Evolutionary conservation across 2,329 filamentous ascomycete genomes (phyloP), one percentile per base, ranked within the genome.

Genomic region (Phaeosphaeria sp.): DNA sequence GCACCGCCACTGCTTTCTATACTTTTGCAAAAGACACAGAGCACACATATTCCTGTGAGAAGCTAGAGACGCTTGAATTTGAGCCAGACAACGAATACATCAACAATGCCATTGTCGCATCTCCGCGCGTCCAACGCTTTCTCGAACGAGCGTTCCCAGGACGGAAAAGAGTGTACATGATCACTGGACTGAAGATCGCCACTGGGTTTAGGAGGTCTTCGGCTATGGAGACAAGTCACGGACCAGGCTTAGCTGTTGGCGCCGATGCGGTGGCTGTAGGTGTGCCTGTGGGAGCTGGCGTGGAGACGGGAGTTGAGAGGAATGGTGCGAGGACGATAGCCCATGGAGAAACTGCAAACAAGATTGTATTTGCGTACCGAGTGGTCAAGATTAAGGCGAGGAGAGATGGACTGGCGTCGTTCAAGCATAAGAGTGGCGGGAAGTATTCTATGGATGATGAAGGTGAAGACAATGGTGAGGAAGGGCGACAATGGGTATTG

Each of bases 291-390:
- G 52, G 33, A 25, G 41, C 27, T 36, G 47, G 42, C 6, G 47
- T 47, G 9, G 47, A 55, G 18, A 43, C 50, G 3, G 47, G 20
- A 20, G 11, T 51, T 6, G 47, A 23, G 41, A 15, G 20, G 23
- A 21, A 15, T 2, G 23, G 27, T 39, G 41, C 18, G 6, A 25
- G 47, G 15, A 50, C 25, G 10, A 30, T 50, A 7, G 10, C 20
- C 1, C 25, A 46, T 33, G 53, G 53, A 10, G 18, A 36, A 20
- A 41, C 46, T 15, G 15, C n/a, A 27, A 47, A 55, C 25, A 50
- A 46, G 25, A 47, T 55, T 41, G 39, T 55, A 11, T 55, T 55
- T 44, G 53, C 53, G 25, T 51, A 55, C 39, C 53, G 53, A 5
- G 47, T 55, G 18, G 41, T 46, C 1, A 51, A n/a, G 11, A 55